These are phyloP conservation scores for Cutaneotrichosporon cutaneum DNA, from an alignment of 1,284 basidiomycete species.

Conservation along the genomic window DNA sequence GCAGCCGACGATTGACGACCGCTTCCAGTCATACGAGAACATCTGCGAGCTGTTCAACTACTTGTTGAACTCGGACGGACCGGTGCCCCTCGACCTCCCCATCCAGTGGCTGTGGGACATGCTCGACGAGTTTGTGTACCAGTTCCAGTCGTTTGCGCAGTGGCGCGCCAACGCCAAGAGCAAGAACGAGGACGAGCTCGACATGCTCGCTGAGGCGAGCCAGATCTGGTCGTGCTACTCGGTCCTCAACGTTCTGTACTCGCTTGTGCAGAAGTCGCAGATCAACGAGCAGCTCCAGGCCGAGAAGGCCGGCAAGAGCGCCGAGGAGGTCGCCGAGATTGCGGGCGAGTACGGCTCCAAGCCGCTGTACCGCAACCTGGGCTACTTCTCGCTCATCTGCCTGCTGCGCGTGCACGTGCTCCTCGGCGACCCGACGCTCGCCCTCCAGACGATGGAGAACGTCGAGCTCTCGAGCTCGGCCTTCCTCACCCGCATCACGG, in stretches of 20 bases:
- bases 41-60: constrained; percentile 98
- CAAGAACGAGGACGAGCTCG: constrained; percentile 86
- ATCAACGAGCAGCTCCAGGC: constrained; percentile 92
- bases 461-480: constrained; percentile 79
- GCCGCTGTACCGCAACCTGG: constrained; percentile 92
- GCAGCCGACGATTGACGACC: constrained; percentile 92
- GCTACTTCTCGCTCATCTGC: constrained; percentile 95
- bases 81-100: constrained; percentile 85
- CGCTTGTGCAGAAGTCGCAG: constrained; percentile 92
- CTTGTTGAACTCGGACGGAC: constrained; percentile 88
- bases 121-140: constrained; percentile 98
- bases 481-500: constrained; percentile 84
- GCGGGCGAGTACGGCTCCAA: constrained; percentile 88
- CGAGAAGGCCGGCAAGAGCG: constrained; percentile 70
- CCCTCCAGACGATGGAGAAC: constrained; percentile 91
- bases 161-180: constrained; percentile 81
- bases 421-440: constrained; percentile 86
- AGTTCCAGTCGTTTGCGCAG: constrained; percentile 93
- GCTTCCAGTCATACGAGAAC: constrained; percentile 98
- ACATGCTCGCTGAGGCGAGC: constrained; percentile 69
- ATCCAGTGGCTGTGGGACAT: constrained; percentile 99
- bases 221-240: constrained; percentile 96
- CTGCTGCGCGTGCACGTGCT: constrained; percentile 92
- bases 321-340: constrained; percentile 78
- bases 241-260: constrained; percentile 96